Evolutionary conservation across 345 rosid species (phyloP), one percentile per base, ranked within the genome.

Genomic region (Lepidium didymum): DNA sequence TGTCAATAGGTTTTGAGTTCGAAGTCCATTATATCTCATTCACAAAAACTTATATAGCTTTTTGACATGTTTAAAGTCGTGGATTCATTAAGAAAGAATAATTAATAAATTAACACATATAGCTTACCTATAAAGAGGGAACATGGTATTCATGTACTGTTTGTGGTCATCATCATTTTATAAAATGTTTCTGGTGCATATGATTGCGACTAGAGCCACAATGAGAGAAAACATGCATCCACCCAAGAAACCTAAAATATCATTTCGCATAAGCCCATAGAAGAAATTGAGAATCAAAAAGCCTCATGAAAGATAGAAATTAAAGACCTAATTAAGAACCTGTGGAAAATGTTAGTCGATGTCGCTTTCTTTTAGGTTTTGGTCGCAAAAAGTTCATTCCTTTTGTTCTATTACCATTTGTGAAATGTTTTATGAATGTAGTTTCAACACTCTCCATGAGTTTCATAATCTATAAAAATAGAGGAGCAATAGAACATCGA

Each of bases 371-470:
- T 64, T 52, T 84, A 31, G 61, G 44, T 78, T 74, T 72, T 7
- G 96, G 88, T 75, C 87, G 79, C 40, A 88, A 77, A 9, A 31
- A 66, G 14, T 68, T 60, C 88, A 88, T 84, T 56, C 79, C 93
- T 77, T 82, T 84, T n/a, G 82, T 81, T 47, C 70, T 80, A 36
- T 86, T 86, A 56, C 85, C 96, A 60, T 88, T 88, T 0, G 88
- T 59, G 47, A 88, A 91, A 72, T 91, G 93, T 78, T 85, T 88
- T 27, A 83, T 51, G 66, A 82, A 91, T 3, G 85, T 79, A 13
- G 73, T 57, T 70, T 86, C 91, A 56, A 83, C 83, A 49, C 79
- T 66, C 37, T 81, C 89, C 83, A 83, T 61, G 6, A 85, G 79
- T 73, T 52, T 85, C 50, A 61, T 70, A 29, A 85, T 79, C 87